Conservation (phyloP, 208 protist species). For the Leishmania braziliensis region DNA sequence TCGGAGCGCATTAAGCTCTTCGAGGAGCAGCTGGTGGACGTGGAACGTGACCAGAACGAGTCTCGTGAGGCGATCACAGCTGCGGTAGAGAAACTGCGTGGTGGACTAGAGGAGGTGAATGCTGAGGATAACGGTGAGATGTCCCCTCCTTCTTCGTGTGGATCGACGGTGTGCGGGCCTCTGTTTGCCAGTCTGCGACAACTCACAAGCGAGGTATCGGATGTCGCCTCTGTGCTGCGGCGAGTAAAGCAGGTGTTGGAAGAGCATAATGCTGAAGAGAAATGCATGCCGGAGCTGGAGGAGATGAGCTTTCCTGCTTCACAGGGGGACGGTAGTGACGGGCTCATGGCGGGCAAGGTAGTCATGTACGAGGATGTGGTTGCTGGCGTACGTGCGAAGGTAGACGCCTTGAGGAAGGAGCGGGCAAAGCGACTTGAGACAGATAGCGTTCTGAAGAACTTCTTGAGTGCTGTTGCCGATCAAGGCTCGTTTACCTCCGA, state of each 20-base stretch:
- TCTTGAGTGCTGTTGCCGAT: constrained; percentile 7
- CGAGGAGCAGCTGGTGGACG: constrained; percentile 11
- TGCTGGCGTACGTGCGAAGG: constrained; percentile 21
- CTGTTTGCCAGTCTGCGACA: constrained; percentile 17
- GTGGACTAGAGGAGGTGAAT: constrained; percentile 3
- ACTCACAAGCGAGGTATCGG: constrained; percentile 12
- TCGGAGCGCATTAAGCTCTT: not conserved
- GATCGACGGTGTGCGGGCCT: constrained; percentile 21
- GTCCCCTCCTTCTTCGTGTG: constrained; percentile 8
- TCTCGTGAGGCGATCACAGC: constrained; percentile 8
- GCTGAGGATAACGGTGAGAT: not conserved
- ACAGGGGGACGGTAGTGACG: not conserved
- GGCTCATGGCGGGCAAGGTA: not conserved
- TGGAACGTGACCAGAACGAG: constrained; percentile 3
- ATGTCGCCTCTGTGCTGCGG: constrained; percentile 10
- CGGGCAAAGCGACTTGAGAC: constrained; percentile 1
- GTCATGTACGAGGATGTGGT: constrained; percentile 31
- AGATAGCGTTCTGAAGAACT: not conserved
- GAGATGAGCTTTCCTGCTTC: constrained; percentile 11
- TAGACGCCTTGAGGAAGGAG: constrained; percentile 24
- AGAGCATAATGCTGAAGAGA: constrained; percentile 22
- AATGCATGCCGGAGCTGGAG: not conserved
- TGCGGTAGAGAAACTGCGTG: constrained; percentile 17
- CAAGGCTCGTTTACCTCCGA: not conserved
- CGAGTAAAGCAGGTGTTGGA: constrained; percentile 22